These are phyloP conservation scores for Eustoma russellianum DNA, from an alignment of 257 asterid species.

Conservation along the genomic window DNA sequence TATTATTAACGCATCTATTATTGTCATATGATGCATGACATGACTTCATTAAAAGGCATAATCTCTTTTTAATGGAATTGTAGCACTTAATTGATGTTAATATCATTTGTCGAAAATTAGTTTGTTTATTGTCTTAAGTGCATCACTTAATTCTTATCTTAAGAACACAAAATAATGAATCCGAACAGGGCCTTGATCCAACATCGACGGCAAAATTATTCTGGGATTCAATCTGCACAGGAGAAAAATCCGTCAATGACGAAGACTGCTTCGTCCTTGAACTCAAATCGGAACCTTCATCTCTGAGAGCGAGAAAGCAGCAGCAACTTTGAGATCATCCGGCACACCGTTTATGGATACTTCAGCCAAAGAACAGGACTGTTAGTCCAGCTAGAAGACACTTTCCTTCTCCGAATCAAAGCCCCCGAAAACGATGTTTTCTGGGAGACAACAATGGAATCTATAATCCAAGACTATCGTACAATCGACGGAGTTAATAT, in stretches of 20 bases:
- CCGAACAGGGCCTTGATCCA: conserved; percentile 84
- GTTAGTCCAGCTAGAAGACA: conserved; percentile 56
- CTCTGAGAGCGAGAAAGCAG: conserved; percentile 69
- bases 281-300: conserved; percentile 59
- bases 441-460: conserved; percentile 87
- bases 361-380: conserved; percentile 89
- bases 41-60: background rate
- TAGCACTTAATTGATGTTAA: too few relatives aligned
- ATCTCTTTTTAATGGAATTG: too few relatives aligned
- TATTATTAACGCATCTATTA: too few relatives aligned
- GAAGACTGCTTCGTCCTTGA: conserved; percentile 77
- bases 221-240: conserved; percentile 76
- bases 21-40: too few relatives aligned
- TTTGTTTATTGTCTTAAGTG: background rate
- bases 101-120: background rate
- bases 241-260: conserved; percentile 48
- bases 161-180: background rate
- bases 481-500: conserved; percentile 69
- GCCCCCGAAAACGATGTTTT: conserved; percentile 47
- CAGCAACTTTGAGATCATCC: conserved; percentile 57
- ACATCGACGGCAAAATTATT: conserved; percentile 71
- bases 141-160: too few relatives aligned
- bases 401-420: conserved; percentile 39
- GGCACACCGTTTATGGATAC: conserved; percentile 74
- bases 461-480: conserved; percentile 57